A percentile compares a stretch with the other conserved stretches of the same genome.
Evolutionary conservation across 176 grass and related monocot genomes (phyloP).

Genomic region (Thinopyrum elongatum): DNA sequence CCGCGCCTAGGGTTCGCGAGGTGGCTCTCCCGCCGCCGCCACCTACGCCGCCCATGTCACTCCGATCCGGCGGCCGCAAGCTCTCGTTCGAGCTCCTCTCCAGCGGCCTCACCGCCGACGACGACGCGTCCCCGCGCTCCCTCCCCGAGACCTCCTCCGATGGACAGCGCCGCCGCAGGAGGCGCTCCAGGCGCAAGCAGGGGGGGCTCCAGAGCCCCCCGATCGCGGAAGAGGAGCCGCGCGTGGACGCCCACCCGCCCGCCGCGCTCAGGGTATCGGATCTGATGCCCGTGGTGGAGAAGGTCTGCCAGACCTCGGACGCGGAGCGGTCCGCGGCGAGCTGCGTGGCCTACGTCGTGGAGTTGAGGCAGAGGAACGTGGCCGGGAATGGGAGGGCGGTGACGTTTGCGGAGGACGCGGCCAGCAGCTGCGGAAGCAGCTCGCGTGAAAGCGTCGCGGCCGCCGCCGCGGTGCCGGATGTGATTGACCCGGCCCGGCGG

Average conservation of each 20-base stretch:
- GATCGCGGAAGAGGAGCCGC: conserved; percentile 35
- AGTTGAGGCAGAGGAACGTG: conserved; percentile 85
- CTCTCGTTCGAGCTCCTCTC: conserved; percentile 93
- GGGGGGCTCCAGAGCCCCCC: conserved; percentile 35
- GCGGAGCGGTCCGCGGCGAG: conserved; percentile 49
- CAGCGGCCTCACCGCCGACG: conserved; percentile 33
- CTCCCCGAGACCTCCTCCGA: conserved; percentile 26
- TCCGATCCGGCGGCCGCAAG: conserved; percentile 54
- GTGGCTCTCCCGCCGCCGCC: background rate
- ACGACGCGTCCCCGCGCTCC: conserved; percentile 35
- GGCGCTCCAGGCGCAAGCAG: conserved; percentile 56
- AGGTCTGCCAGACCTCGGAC: conserved; percentile 48
- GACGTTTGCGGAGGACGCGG: conserved; percentile 26
- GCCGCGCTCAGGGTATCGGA: conserved; percentile 29
- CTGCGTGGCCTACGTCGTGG: conserved; percentile 57
- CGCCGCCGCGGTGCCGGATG: conserved; percentile 17
- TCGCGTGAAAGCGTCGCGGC: conserved; percentile 40
- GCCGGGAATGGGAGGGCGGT: conserved; percentile 33
- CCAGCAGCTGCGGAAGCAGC: conserved; percentile 60
- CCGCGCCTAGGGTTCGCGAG: conserved; percentile 23
- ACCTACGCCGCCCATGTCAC: conserved; percentile 43
- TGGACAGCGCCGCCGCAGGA: conserved; percentile 23
- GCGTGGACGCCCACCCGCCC: background rate
- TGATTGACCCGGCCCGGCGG: conserved; percentile 14
- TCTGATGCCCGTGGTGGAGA: conserved; percentile 50